Base-by-base conservation (phyloP, 2,329 filamentous ascomycete genomes). In the Monosporascus sp. region DNA sequence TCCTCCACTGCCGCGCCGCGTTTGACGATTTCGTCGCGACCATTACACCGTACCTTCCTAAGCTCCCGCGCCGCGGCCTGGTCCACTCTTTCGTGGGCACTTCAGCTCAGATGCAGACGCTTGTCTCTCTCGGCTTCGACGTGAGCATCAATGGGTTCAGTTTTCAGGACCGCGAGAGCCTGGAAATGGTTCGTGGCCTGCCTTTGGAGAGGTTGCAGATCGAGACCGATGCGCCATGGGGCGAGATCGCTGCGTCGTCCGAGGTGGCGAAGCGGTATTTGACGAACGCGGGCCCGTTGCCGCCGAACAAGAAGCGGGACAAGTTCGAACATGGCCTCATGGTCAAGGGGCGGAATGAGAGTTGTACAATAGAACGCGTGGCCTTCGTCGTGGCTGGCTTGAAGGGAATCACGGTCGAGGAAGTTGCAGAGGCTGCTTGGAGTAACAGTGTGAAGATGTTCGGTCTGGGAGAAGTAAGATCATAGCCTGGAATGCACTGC, bases 331-430 rank as follows among this genome's bases (percentile, higher is more conserved):
- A 56, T 7, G 71, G 69, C 0, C 65, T 65, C 35, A 77, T 79
- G 74, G 69, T 80, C 2, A 81, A 80, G 57, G 73, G 74, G 52
- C 63, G 75, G 41, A 79, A 80, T 55, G 77, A 80, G 59, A 79
- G 76, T 47, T 79, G 76, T 55, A 65, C 63, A 0, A 75, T 80
- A 14, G 72, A 72, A 41, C 65, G 71, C 46, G 75, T 80, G 37
- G 77, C 74, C 0, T 64, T 71, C 48, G 63, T 78, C 1, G 75
- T 79, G 5, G 77, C 77, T 2, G 76, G 77, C 7, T 51, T 80
- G 48, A 78, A 75, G 54, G 75, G 70, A 0, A 41, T 73, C 2
- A 43, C 57, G 2, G 66, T 78, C 0, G 69, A 76, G 20, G 70
- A 78, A 47, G 69, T 80, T 24, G 69, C 68, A 0, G 62, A 71